phyloP scores from a whole-genome alignment of 495 filamentous ascomycete genomes.

The Penicillium lividum region DNA sequence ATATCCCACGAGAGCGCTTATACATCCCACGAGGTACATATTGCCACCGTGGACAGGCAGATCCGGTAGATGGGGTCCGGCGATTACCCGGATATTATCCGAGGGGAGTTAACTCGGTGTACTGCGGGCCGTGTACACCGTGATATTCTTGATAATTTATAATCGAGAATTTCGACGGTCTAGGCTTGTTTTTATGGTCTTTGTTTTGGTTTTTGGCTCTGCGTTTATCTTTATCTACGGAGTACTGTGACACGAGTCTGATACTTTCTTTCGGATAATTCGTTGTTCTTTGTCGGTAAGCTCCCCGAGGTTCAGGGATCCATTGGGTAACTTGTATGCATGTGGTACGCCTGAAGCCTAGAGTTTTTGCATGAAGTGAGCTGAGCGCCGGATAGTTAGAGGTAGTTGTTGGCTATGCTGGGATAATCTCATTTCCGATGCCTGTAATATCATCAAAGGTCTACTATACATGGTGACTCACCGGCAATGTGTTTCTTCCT shows the following conservation, averaged over 20 bases:
- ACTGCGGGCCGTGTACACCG: neutral
- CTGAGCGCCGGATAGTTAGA: neutral
- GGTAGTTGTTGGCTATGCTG: neutral
- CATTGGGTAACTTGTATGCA: neutral
- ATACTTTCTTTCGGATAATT: neutral
- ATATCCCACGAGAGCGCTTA: conserved; percentile 3
- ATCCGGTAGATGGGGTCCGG: neutral
- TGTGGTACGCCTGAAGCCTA: neutral
- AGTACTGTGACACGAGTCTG: neutral
- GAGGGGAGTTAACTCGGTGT: neutral
- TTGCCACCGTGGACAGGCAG: neutral
- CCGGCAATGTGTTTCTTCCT: neutral
- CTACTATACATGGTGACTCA: neutral
- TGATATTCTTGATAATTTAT: neutral
- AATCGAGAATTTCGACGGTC: neutral
- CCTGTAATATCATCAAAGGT: neutral
- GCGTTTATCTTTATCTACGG: too few species aligned
- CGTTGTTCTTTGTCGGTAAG: neutral
- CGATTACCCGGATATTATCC: neutral
- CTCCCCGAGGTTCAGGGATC: neutral
- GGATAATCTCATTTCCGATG: neutral
- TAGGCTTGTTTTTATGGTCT: neutral
- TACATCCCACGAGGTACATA: neutral
- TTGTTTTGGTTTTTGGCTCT: neutral
- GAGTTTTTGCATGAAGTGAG: neutral